A percentile compares a stretch with the other conserved stretches of the same genome.
phyloP scores from a whole-genome alignment of 129 eudicot species.

The Solidago caesia region DNA sequence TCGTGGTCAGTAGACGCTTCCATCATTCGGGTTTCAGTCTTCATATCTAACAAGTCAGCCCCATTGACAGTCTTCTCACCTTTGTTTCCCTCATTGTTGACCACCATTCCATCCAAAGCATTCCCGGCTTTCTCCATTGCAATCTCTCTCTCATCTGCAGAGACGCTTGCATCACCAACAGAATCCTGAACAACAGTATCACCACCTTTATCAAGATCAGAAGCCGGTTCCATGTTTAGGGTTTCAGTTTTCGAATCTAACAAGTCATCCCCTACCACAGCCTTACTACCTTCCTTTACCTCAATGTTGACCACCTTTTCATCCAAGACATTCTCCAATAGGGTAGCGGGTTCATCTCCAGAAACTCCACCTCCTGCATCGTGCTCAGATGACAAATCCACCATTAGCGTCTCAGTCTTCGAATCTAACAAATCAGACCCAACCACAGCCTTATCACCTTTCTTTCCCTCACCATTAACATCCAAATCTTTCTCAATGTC shows the following conservation, averaged over 20 bases:
- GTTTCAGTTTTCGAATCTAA: slow-evolving; percentile 23
- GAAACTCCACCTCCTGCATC: neutral
- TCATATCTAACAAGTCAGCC: neutral
- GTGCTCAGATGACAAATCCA: neutral
- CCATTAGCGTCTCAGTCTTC: neutral
- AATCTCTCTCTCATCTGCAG: slow-evolving; percentile 21
- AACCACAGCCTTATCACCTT: slow-evolving; percentile 35
- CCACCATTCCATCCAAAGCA: neutral
- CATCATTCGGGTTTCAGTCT: slow-evolving; percentile 18
- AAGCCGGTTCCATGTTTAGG: slow-evolving; percentile 25
- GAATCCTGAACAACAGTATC: slow-evolving; percentile 1
- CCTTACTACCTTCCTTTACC: neutral
- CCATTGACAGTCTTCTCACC: neutral
- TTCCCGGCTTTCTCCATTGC: neutral
- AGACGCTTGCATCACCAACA: slow-evolving; percentile 27
- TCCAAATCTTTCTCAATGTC: too few species aligned
- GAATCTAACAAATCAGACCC: neutral
- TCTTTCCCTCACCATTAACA: slow-evolving; percentile 33
- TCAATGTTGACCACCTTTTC: neutral
- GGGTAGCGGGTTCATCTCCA: neutral
- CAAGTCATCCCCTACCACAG: slow-evolving; percentile 11
- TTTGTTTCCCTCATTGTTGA: neutral
- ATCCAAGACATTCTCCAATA: neutral
- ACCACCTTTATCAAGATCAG: slow-evolving; percentile 7
- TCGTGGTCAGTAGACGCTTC: slow-evolving; percentile 13